Evolutionary conservation across 768 basidiomycete genomes (phyloP), one percentile per base, ranked within the genome.

Genomic region (Rhizopogon salebrosus): DNA sequence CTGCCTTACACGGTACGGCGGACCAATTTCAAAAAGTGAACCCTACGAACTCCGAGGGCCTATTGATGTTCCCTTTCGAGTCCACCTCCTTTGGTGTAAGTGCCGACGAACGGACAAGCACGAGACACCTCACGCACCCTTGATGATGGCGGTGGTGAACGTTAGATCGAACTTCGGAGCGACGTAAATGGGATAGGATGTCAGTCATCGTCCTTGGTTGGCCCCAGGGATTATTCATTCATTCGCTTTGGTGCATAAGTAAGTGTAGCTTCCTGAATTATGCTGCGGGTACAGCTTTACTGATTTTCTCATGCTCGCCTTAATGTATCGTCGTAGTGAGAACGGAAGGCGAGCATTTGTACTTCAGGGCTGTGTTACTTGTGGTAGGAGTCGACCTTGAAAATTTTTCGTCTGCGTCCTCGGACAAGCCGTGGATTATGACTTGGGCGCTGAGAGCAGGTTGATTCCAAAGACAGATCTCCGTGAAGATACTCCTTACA

Each of bases 361-460:
- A 4, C 10, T 4, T 11, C 3, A 2, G 31, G 31, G 31, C 31
- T 94, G 89, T 69, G 80, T 20, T 77, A 4, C 57, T 72, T 49
- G 92, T 90, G 4, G 77, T 83, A 36, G 80, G 88, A 67, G 88
- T 88, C 18, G 89, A 92, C 68, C 74, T 94, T 16, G 88, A 92
- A 66, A 87, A 16, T 94, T 23, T 91, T 94, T 71, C 78, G 86
- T 51, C 75, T 93, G 35, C 82, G 89, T n/a, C 40, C 76, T 95
- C 23, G 92, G 92, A 41, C 91, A 92, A 67, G 84, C 89, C 10
- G 70, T 93, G 38, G 89, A 92, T 60, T 16, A 34, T 61, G 92
- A 95, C 64, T 93, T 78, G 69, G 88, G 90, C 64, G 85, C 84
- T 23, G 88, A 90, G 65, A 83, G 81, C 34, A 3, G 85, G 84